Base-by-base conservation (phyloP, 2,329 filamentous ascomycete species). In the Cyclaneusma minus region DNA sequence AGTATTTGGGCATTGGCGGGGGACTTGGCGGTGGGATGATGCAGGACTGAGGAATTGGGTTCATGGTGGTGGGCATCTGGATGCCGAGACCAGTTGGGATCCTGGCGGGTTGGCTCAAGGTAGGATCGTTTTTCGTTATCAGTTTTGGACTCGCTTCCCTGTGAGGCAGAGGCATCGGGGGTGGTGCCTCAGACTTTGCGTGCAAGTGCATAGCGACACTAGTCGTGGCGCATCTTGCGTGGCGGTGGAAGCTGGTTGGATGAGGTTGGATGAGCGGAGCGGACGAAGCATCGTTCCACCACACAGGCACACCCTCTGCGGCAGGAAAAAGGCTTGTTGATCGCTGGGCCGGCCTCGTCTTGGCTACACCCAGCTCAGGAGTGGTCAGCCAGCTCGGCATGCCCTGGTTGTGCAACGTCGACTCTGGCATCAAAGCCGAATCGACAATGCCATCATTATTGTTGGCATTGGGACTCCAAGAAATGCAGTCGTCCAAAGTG, bases 201-300 rank as follows among this genome's bases (percentile, higher is more conserved):
- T 29, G 25, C 6, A 46, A 29, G 30, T 47, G 43, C 17, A 35
- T 35, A 8, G 41, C 37, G 11, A 46, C 36, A 15, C 30, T 37
- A 23, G 39, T 45, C 8, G 36, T 43, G 9, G 39, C 36, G 17
- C 39, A 37, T 29, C 40, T 39, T 2, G 42, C 29, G 15, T 40
- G 41, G 20, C 29, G 33, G 25, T 43, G 40, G 17, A 39, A 38
- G 3, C 27, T 28, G 6, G 28, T 36, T 6, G 44, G 40, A 12
- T 35, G 36, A 16, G 43, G 39, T 14, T 46, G 42, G 6, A 39
- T 41, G 25, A 42, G 29, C 13, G 40, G 37, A 12, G 33, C 31
- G 15, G 37, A 33, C 5, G 39, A 30, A n/a, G 41, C 40, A 24
- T 44, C 33, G 21, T 35, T 42, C 41, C 42, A 47, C 42, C 42